These are phyloP conservation scores for Penicillium paradoxum DNA, from an alignment of 495 filamentous ascomycete genomes.

Conservation along the genomic window DNA sequence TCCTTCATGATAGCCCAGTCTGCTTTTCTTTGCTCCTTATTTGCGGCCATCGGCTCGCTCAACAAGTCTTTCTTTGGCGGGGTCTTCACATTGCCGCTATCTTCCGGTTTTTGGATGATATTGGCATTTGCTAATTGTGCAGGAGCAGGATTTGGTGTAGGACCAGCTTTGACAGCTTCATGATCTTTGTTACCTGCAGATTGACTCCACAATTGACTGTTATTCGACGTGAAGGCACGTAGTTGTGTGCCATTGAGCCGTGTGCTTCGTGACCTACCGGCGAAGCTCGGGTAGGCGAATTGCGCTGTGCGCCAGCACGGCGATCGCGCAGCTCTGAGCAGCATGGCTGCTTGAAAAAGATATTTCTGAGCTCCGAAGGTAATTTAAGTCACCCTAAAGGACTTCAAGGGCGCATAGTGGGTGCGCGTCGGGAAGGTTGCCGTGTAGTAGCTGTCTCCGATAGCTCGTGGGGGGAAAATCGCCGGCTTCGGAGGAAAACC, in stretches of 20 bases:
- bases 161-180: constrained; percentile 6
- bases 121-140: constrained; percentile 18
- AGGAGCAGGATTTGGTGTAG: constrained; percentile 7
- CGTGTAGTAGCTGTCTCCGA: constrained; percentile 16
- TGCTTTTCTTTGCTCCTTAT: constrained; percentile 86
- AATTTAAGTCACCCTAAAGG: not conserved
- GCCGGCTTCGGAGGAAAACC: constrained; percentile 41
- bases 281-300: constrained; percentile 26
- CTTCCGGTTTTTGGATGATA: constrained; percentile 19
- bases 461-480: constrained; percentile 22
- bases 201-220: constrained; percentile 18
- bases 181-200: constrained; percentile 12
- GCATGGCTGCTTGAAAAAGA: constrained; percentile 29
- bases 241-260: constrained; percentile 24
- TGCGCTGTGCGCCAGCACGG: constrained; percentile 37
- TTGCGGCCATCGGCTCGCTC: constrained; percentile 50
- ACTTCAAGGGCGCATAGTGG: constrained; percentile 31
- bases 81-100: constrained; percentile 23
- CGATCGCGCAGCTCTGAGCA: constrained; percentile 41
- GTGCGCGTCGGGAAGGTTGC: constrained; percentile 9
- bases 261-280: constrained; percentile 26
- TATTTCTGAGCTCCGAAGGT: not conserved
- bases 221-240: constrained; percentile 25
- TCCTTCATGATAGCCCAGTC: constrained; percentile 99
- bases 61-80: constrained; percentile 50